Percentiles rank a stretch among this genome's conserved stretches.
phyloP scores from a whole-genome alignment of 768 basidiomycete genomes.

The Boletales sp. region DNA sequence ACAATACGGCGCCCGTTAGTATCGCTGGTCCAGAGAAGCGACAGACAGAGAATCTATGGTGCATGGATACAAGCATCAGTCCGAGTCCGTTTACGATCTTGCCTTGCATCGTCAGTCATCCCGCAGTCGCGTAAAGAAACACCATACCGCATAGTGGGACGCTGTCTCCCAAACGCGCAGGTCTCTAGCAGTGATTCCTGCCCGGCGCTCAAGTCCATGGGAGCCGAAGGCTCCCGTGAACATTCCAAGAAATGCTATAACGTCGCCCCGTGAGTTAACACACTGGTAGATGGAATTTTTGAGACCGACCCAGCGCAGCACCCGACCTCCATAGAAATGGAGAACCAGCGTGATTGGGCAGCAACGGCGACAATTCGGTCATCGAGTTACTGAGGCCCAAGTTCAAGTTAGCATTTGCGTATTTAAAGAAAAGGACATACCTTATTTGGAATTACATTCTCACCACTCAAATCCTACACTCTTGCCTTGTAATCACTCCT shows the following conservation, averaged over 20 bases:
- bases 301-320: slow-evolving; percentile 36
- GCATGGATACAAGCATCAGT: slow-evolving; percentile 57
- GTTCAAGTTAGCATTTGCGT: too few relatives aligned
- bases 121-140: not conserved
- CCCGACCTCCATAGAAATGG: slow-evolving; percentile 42
- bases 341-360: slow-evolving; percentile 15
- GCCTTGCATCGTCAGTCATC: slow-evolving; percentile 6
- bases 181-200: slow-evolving; percentile 47
- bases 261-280: not conserved
- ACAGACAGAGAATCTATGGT: slow-evolving; percentile 56
- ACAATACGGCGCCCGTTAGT: slow-evolving; percentile 49
- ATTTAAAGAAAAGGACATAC: too few relatives aligned
- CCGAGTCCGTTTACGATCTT: slow-evolving; percentile 71
- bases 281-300: not conserved
- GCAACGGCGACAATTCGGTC: slow-evolving; percentile 29
- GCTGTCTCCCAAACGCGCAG: slow-evolving; percentile 63
- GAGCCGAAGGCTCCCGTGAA: slow-evolving; percentile 65
- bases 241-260: slow-evolving; percentile 47
- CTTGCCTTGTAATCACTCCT: slow-evolving; percentile 5
- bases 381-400: slow-evolving; percentile 5
- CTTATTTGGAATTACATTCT: too few relatives aligned
- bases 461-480: slow-evolving; percentile 11
- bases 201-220: slow-evolving; percentile 51
- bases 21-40: slow-evolving; percentile 69
- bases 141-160: slow-evolving; percentile 56